Evolutionary conservation across 2,329 filamentous ascomycete species (phyloP), one percentile per base, ranked within the genome.

Genomic region (Cladosporium phlei): DNA sequence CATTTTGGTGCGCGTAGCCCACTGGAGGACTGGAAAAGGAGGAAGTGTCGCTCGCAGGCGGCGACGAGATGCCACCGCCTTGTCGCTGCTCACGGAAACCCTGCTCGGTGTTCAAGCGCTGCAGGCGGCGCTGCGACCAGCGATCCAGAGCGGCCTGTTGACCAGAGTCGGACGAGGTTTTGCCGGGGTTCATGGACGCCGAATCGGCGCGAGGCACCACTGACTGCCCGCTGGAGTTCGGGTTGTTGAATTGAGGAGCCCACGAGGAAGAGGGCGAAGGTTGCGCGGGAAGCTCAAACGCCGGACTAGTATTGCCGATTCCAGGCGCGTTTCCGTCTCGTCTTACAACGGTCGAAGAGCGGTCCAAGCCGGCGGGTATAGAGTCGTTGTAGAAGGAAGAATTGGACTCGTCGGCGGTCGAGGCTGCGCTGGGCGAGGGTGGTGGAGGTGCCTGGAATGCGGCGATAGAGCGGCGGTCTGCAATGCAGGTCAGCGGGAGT

Each of bases 91-190:
- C 63, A 35, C 64, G 56, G 52, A 66, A 66, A 52, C 60, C 62
- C 50, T 64, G 61, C 60, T 66, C 64, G 47, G 64, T 66, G 46
- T 65, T 64, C 49, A 65, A 52, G 49, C 64, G 60, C 56, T 66
- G 62, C 59, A 65, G 57, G 38, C 63, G 60, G 46, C 64, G 58
- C 52, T 66, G 61, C 49, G 60, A 60, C 58, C 59, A 66, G 47
- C 63, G 61, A 56, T 65, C 62, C 56, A 61, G 55, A 40, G 52
- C 58, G 21, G 52, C 39, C 32, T 49, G 47, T 30, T 55, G 55
- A 49, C 60, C 61, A 46, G 56, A 60, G 50, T 65, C 63, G 49
- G 61, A 61, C 52, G 63, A 65, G 29, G 56, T 60, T 53, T 62
- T 63, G 29, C 53, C 48, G 21, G 59, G 55, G 57, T 55, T 63